Conservation (phyloP, 2,329 filamentous ascomycete species). For the Macrophomina phaseolina region DNA sequence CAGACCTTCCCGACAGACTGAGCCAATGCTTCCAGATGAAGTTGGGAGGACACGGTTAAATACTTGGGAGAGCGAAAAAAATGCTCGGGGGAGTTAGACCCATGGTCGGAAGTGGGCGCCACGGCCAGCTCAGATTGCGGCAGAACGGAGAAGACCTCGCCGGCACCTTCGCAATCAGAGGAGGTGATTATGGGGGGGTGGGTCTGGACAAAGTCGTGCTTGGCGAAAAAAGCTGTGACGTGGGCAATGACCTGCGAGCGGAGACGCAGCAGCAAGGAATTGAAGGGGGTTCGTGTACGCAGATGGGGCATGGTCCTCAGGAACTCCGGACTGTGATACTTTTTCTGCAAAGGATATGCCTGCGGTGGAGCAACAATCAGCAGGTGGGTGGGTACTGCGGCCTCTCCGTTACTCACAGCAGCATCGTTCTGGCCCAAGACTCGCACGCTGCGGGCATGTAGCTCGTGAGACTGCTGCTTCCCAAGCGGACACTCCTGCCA, state of each 20-base stretch:
- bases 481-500: conserved; percentile 75
- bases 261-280: conserved; percentile 79
- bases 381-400: conserved; percentile 32
- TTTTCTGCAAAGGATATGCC: conserved; percentile 94
- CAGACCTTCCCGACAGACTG: conserved; percentile 90
- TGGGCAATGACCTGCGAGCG: conserved; percentile 79
- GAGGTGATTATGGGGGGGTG: conserved; percentile 95
- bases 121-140: conserved; percentile 36
- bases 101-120: conserved; percentile 14
- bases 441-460: conserved; percentile 73
- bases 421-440: conserved; percentile 80
- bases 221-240: conserved; percentile 76
- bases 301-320: conserved; percentile 88
- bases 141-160: conserved; percentile 82
- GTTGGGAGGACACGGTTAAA: conserved; percentile 90
- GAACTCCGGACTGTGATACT: conserved; percentile 89
- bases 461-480: conserved; percentile 75
- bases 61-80: conserved; percentile 94
- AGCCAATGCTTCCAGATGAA: conserved; percentile 90
- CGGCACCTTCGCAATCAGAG: conserved; percentile 95
- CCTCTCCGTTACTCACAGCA: conserved; percentile 62
- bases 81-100: conserved; percentile 41
- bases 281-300: conserved; percentile 78
- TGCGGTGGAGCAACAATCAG: conserved; percentile 45
- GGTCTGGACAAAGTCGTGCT: conserved; percentile 75